phyloP scores from a whole-genome alignment of 2,329 filamentous ascomycete species.

The Huntiella bhutanensis region DNA sequence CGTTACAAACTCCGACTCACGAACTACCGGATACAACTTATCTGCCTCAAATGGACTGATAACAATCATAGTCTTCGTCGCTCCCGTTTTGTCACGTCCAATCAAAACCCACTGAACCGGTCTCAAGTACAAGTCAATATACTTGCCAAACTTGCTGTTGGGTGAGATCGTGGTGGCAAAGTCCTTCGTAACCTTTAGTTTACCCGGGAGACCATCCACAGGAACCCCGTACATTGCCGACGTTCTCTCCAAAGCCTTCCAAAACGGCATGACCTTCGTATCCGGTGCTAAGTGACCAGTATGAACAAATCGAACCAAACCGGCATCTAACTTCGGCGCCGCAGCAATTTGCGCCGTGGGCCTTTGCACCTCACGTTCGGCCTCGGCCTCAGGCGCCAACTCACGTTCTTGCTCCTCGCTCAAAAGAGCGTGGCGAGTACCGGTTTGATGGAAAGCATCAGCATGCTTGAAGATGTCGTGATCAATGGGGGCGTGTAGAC shows the following conservation, averaged over 20 bases:
- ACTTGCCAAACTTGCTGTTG: background rate
- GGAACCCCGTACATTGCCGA: conserved; percentile 18
- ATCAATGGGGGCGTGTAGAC: background rate
- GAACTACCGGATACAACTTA: conserved; percentile 24
- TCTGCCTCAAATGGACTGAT: conserved; percentile 45
- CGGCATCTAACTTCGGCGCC: conserved; percentile 17
- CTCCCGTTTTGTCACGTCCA: background rate
- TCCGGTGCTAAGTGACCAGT: conserved; percentile 17
- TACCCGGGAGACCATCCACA: conserved; percentile 18
- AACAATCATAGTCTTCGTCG: conserved; percentile 23
- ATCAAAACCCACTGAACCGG: conserved; percentile 34
- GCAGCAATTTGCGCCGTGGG: conserved; percentile 23
- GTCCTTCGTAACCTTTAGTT: conserved; percentile 30
- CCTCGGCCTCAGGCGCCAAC: conserved; percentile 42
- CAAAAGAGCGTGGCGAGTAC: conserved; percentile 18
- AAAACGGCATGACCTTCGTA: conserved; percentile 26
- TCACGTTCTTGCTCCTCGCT: conserved; percentile 54
- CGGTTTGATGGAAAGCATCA: background rate
- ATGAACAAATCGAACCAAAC: conserved; percentile 23
- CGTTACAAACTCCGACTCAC: conserved; percentile 17
- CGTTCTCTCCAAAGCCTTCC: conserved; percentile 22
- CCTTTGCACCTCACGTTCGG: conserved; percentile 35
- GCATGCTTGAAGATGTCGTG: conserved; percentile 3
- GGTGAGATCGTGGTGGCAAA: conserved; percentile 27
- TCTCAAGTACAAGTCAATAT: conserved; percentile 28